These are phyloP conservation scores for Penicillium sp. DNA, from an alignment of 2,329 filamentous ascomycete species.

Conservation along the genomic window DNA sequence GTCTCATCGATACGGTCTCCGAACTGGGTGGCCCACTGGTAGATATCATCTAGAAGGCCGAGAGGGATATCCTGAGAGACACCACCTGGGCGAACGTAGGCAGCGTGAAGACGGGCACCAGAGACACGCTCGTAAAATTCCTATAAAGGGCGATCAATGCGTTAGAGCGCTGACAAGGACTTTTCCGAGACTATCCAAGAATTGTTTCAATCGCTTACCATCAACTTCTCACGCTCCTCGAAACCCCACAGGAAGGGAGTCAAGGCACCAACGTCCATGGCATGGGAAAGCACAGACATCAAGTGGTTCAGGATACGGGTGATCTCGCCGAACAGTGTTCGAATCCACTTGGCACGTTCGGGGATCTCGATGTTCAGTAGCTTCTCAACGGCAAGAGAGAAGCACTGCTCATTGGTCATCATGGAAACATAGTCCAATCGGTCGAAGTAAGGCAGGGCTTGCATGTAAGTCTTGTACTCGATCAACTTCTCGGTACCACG, in stretches of 20 bases:
- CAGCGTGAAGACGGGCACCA: constrained; percentile 93
- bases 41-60: constrained; percentile 96
- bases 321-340: constrained; percentile 93
- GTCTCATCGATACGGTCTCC: constrained; percentile 98
- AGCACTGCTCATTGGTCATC: constrained; percentile 99
- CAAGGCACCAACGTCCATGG: constrained; percentile 97
- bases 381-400: constrained; percentile 94
- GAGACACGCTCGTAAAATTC: constrained; percentile 99
- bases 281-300: constrained; percentile 96
- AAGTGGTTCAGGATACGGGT: constrained; percentile 94
- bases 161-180: constrained; percentile 16
- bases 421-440: constrained; percentile 98
- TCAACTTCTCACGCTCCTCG: constrained; percentile 98
- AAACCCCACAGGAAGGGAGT: constrained; percentile 99
- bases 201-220: constrained; percentile 63
- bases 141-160: constrained; percentile 49
- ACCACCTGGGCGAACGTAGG: constrained; percentile 94
- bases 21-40: constrained; percentile 99
- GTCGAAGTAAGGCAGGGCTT: constrained; percentile 98
- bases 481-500: constrained; percentile 99
- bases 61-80: constrained; percentile 94
- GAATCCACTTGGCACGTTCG: constrained; percentile 93
- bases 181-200: not conserved
- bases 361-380: constrained; percentile 95
- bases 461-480: constrained; percentile 99